Base-by-base conservation (phyloP, 2,329 filamentous ascomycete species). In the Fusarium domesticum region DNA sequence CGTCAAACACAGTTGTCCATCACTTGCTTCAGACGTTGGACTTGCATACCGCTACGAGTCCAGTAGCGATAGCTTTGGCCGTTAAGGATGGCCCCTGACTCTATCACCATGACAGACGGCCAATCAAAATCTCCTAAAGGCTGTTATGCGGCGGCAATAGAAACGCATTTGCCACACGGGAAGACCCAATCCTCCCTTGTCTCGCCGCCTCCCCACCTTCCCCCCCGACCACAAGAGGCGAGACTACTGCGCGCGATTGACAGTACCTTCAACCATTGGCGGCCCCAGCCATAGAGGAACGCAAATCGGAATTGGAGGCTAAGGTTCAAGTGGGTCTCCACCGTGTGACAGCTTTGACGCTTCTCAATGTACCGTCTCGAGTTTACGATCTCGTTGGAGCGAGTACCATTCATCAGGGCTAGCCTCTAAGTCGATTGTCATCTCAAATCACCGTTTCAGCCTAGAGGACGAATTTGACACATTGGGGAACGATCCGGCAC, bases 61-160 rank as follows among this genome's bases (percentile, higher is more conserved):
- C 31, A 33, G 45, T 35, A n/a, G n/a, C n/a, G n/a, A n/a, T n/a
- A n/a, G n/a, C n/a, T n/a, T 51, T 56, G 48, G 53, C 51, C 48
- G 41, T 35, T 43, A 23, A 25, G 46, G 50, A 56, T 56, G 40
- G 45, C 37, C 32, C 23, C 23, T 28, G 10, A 28, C 43, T 48
- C 42, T 38, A 28, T 40, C 42, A 57, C 44, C 48, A 40, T 51
- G 36, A 39, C 42, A 12, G 30, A 18, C 39, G 36, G 37, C 58
- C 58, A 60, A 60, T 60, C 56, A 59, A 18, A 18, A 35, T 32
- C 33, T 23, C 18, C 23, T 43, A 18, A 37, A 42, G 36, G 41
- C 45, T 41, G 48, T 55, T 43, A 60, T 60, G 57, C 58, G 58
- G 58, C 58, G 58, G 59, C 56, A 60, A 58, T 49, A 45, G 54